These are phyloP conservation scores for Eutypa lata DNA, from an alignment of 2,329 filamentous ascomycete genomes.

Conservation along the genomic window DNA sequence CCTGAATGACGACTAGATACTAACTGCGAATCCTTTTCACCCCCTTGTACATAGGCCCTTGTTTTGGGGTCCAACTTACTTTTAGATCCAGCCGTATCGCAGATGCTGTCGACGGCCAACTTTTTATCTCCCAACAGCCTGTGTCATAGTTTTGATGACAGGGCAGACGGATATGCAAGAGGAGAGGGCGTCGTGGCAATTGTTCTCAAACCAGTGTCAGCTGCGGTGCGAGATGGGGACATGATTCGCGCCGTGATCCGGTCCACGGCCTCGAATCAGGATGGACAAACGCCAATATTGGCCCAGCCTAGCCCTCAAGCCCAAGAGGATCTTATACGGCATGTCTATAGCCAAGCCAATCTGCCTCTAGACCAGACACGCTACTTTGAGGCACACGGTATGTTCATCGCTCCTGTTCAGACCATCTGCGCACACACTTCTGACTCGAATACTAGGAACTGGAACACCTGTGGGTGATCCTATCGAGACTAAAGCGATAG, in stretches of 20 bases:
- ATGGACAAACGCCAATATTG: background rate
- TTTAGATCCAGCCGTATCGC: background rate
- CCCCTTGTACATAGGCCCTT: background rate
- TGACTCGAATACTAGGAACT: background rate
- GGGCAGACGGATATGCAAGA: background rate
- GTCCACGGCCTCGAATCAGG: background rate
- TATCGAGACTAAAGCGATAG: background rate
- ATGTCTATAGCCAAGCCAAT: background rate
- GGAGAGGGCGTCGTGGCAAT: background rate
- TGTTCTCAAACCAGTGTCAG: background rate
- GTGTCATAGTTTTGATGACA: background rate
- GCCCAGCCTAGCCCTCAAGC: background rate
- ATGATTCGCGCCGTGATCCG: background rate
- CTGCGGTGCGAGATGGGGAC: background rate
- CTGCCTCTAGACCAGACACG: background rate
- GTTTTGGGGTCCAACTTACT: background rate
- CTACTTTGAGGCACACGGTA: background rate
- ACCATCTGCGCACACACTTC: background rate
- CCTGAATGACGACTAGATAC: background rate
- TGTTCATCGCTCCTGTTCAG: background rate
- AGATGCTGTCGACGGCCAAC: background rate
- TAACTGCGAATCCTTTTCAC: background rate
- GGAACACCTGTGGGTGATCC: background rate
- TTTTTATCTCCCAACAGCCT: background rate
- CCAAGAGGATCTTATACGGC: background rate